Evolutionary conservation across 768 basidiomycete genomes (phyloP).

Genomic region (Phylloporus sp.): DNA sequence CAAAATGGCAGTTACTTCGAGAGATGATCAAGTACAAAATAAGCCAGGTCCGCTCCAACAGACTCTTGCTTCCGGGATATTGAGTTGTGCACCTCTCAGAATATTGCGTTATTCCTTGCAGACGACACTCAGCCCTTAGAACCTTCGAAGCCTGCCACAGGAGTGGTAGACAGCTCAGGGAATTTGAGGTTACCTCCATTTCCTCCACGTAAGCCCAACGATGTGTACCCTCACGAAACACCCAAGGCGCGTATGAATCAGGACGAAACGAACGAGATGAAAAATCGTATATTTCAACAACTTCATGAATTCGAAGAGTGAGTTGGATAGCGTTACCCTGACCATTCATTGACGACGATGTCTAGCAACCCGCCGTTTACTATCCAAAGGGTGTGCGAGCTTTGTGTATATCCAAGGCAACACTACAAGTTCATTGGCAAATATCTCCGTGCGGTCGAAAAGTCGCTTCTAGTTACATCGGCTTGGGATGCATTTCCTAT

Average conservation of each 20-base stretch:
- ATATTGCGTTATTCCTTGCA: slow-evolving; percentile 46
- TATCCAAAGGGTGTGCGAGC: slow-evolving; percentile 84
- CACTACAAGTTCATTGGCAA: slow-evolving; percentile 81
- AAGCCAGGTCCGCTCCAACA: slow-evolving; percentile 45
- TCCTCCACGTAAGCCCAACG: slow-evolving; percentile 51
- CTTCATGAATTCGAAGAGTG: slow-evolving; percentile 76
- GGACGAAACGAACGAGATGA: slow-evolving; percentile 56
- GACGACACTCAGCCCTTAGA: slow-evolving; percentile 37
- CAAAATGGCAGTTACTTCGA: slow-evolving; percentile 68
- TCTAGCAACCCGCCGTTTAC: slow-evolving; percentile 73
- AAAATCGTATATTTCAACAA: slow-evolving; percentile 54
- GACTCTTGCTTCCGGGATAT: not conserved
- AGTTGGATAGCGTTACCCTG: slow-evolving; percentile 21
- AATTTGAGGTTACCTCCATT: slow-evolving; percentile 74
- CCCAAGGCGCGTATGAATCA: slow-evolving; percentile 59
- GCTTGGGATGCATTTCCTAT: slow-evolving; percentile 69
- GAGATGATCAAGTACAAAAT: slow-evolving; percentile 72
- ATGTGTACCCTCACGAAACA: slow-evolving; percentile 47
- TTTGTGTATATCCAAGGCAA: slow-evolving; percentile 61
- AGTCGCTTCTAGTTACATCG: slow-evolving; percentile 79
- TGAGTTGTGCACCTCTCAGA: slow-evolving; percentile 33
- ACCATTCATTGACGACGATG: slow-evolving; percentile 3
- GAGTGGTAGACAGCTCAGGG: slow-evolving; percentile 36
- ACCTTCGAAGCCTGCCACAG: slow-evolving; percentile 38
- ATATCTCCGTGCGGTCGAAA: slow-evolving; percentile 84